Percentiles rank a stretch among this genome's conserved stretches.
phyloP scores from a whole-genome alignment of 176 grass and related monocot species.

The Musa acuminata region DNA sequence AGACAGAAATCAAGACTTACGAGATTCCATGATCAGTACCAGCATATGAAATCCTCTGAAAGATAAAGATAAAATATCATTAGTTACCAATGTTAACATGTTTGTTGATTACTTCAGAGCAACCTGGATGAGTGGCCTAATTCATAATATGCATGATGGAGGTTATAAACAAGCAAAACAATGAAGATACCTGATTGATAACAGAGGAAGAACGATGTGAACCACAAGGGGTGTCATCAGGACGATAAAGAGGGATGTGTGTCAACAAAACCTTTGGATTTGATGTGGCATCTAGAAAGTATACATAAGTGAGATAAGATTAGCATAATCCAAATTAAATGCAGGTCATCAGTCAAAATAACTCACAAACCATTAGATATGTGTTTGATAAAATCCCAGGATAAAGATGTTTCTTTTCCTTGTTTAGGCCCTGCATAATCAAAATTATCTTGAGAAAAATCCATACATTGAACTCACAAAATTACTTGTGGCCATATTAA shows the following conservation, averaged over 20 bases:
- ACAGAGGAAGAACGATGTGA: constrained; percentile 73
- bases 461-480: constrained; percentile 17
- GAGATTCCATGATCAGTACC: constrained; percentile 46
- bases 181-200: constrained; percentile 71
- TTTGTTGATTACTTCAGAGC: not conserved
- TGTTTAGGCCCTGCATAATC: constrained; percentile 51
- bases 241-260: constrained; percentile 88
- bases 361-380: constrained; percentile 50
- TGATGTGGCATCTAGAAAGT: constrained; percentile 38
- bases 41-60: constrained; percentile 68
- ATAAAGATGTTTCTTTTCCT: constrained; percentile 63
- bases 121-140: not conserved
- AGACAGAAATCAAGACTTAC: constrained; percentile 33
- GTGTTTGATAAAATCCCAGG: constrained; percentile 79
- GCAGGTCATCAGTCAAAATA: not conserved
- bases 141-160: not conserved
- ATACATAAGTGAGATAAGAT: constrained; percentile 5
- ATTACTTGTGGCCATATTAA: not conserved
- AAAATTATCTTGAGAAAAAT: not conserved
- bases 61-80: constrained; percentile 28
- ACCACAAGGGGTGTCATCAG: constrained; percentile 65
- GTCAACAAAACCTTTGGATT: constrained; percentile 80
- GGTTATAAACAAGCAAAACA: not conserved
- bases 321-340: not conserved
- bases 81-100: constrained; percentile 1